phyloP scores from a whole-genome alignment of 2,329 filamentous ascomycete genomes.

The Verticillium longisporum region DNA sequence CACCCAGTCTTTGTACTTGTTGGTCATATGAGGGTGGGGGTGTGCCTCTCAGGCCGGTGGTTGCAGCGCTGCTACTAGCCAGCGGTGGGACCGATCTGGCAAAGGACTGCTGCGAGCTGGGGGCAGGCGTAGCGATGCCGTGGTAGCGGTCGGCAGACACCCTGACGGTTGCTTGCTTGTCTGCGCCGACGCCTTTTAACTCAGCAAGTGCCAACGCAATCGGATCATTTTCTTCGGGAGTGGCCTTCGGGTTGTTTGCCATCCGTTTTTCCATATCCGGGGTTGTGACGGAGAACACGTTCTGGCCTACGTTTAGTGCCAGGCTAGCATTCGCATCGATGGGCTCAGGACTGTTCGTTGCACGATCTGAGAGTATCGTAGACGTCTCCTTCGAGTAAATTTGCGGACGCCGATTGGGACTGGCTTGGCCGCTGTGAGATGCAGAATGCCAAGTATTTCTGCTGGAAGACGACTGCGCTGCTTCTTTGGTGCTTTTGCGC shows the following conservation, averaged over 20 bases:
- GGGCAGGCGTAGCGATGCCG: constrained; percentile 80
- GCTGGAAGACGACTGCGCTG: constrained; percentile 32
- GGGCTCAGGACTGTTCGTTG: constrained; percentile 63
- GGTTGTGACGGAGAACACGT: constrained; percentile 87
- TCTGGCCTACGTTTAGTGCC: constrained; percentile 89
- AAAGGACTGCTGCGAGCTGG: constrained; percentile 32
- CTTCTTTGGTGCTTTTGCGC: constrained; percentile 80
- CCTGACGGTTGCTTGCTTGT: constrained; percentile 73
- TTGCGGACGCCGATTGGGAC: constrained; percentile 29
- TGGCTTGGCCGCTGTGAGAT: constrained; percentile 12
- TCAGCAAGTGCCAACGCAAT: constrained; percentile 91
- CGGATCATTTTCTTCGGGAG: constrained; percentile 67
- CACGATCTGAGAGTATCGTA: constrained; percentile 32
- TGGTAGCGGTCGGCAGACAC: constrained; percentile 94
- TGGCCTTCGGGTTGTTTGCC: constrained; percentile 27
- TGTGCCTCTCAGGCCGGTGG: constrained; percentile 60
- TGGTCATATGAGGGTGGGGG: constrained; percentile 85
- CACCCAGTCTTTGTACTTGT: constrained; percentile 71
- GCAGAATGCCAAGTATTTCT: constrained; percentile 55
- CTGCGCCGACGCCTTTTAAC: constrained; percentile 71
- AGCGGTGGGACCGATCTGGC: constrained; percentile 34
- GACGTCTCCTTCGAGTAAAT: constrained; percentile 29
- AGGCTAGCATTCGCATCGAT: constrained; percentile 90
- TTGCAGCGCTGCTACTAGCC: constrained; percentile 32
- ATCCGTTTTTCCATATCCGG: constrained; percentile 53